A percentile compares a stretch with the other conserved stretches of the same genome.
Evolutionary conservation across 1,284 basidiomycete species (phyloP).

Genomic region (Malassezia psittaci): DNA sequence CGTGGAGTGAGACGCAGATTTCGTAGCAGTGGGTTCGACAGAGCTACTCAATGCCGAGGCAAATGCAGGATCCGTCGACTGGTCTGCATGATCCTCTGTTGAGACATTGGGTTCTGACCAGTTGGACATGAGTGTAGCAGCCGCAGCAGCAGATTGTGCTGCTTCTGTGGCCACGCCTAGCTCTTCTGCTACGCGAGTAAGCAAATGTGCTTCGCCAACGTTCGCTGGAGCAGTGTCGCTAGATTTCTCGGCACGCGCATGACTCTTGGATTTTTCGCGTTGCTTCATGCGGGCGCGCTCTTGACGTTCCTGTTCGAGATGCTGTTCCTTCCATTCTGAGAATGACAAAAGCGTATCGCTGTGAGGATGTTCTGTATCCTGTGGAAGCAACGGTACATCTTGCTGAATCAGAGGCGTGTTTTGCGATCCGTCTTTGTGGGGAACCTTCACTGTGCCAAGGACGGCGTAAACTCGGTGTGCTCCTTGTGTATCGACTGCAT

Average conservation of each 20-base stretch:
- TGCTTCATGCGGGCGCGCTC: background rate
- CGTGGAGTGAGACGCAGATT: background rate
- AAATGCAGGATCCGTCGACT: background rate
- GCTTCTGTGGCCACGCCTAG: background rate
- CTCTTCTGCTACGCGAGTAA: background rate
- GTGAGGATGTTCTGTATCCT: background rate
- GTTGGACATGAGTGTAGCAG: background rate
- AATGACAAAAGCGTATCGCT: constrained; percentile 8
- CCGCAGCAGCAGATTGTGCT: background rate
- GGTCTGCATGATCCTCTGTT: background rate
- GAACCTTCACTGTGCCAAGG: constrained; percentile 15
- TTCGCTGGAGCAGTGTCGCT: background rate
- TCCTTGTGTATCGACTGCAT: background rate
- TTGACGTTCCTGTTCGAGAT: constrained; percentile 11
- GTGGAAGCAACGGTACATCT: background rate
- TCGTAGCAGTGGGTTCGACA: background rate
- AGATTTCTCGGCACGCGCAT: background rate
- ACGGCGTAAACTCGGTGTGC: constrained; percentile 11
- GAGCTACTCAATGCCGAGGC: background rate
- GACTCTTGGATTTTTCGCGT: constrained; percentile 7
- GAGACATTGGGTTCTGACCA: background rate
- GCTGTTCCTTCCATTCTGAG: constrained; percentile 16
- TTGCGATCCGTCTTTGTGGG: background rate
- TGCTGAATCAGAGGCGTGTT: background rate
- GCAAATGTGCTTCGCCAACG: background rate